A percentile compares a stretch with the other conserved stretches of the same genome.
Evolutionary conservation across 345 rosid species (phyloP).

Genomic region (Cardamine resedifolia): DNA sequence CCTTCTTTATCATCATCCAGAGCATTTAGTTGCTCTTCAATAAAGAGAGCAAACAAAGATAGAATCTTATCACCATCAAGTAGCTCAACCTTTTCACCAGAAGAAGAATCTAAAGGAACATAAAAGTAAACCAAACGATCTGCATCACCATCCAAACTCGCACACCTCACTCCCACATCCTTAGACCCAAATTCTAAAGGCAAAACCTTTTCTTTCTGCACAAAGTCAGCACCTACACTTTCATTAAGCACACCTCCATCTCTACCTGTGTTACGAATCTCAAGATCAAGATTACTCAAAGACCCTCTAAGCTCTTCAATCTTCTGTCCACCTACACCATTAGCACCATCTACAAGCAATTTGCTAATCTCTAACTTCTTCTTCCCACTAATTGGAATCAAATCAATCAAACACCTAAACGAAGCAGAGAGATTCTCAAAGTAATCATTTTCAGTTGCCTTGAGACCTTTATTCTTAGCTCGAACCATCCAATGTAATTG

Average conservation of each 20-base stretch:
- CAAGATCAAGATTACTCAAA: slow-evolving; percentile 54
- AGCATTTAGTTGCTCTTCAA: slow-evolving; percentile 67
- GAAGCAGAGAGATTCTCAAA: slow-evolving; percentile 74
- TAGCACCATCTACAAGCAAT: slow-evolving; percentile 83
- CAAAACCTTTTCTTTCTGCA: slow-evolving; percentile 87
- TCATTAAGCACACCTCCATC: slow-evolving; percentile 80
- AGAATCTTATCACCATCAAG: slow-evolving; percentile 95
- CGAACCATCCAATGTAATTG: slow-evolving; percentile 95
- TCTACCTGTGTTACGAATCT: slow-evolving; percentile 75
- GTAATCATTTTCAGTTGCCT: slow-evolving; percentile 71
- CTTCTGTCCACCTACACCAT: slow-evolving; percentile 91
- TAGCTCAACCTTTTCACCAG: slow-evolving; percentile 47
- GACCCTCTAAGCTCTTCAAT: slow-evolving; percentile 52
- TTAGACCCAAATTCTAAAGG: slow-evolving; percentile 63
- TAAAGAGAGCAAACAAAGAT: slow-evolving; percentile 77
- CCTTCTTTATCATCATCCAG: slow-evolving; percentile 40
- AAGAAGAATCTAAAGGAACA: slow-evolving; percentile 38
- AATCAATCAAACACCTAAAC: slow-evolving; percentile 65
- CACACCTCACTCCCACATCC: slow-evolving; percentile 77
- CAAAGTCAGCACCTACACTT: slow-evolving; percentile 94
- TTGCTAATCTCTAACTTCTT: slow-evolving; percentile 33
- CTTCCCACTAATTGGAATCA: slow-evolving; percentile 47
- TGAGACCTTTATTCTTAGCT: slow-evolving; percentile 68
- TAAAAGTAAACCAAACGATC: slow-evolving; percentile 82
- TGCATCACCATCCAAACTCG: slow-evolving; percentile 96